Conservation (phyloP, 73 alveolate species). For the Tetrahymena thermophila region DNA sequence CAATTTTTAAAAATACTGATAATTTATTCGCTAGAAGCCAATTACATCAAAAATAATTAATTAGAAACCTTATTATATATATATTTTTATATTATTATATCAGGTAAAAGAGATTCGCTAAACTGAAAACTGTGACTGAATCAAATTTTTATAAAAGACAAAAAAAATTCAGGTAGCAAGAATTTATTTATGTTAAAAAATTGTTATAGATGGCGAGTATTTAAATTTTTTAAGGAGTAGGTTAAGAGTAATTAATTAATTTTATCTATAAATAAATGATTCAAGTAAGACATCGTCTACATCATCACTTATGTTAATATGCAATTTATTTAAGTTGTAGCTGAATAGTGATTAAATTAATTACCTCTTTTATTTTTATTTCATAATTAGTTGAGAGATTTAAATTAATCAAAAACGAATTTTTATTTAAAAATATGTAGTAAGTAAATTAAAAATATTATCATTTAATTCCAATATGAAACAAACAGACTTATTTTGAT, state of each 20-base stretch:
- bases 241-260: neutral
- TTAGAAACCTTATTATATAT: no score
- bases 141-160: no score
- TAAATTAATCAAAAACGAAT: neutral
- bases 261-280: no score
- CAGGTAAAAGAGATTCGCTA: neutral
- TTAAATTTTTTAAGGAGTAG: neutral
- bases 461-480: neutral
- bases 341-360: neutral
- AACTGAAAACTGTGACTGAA: neutral
- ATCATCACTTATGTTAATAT: neutral
- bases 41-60: no score
- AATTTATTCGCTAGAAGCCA: neutral
- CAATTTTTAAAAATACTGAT: neutral
- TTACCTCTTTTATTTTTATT: neutral
- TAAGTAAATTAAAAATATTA: no score
- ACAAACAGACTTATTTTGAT: no score
- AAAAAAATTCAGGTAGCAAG: neutral
- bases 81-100: no score
- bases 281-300: no score
- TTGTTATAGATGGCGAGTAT: neutral
- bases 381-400: neutral
- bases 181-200: no score
- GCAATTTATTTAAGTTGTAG: neutral
- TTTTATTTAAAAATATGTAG: no score